Evolutionary conservation across 2,329 filamentous ascomycete genomes (phyloP), one percentile per base, ranked within the genome.

Genomic region (Chrysoporthe cubensis): DNA sequence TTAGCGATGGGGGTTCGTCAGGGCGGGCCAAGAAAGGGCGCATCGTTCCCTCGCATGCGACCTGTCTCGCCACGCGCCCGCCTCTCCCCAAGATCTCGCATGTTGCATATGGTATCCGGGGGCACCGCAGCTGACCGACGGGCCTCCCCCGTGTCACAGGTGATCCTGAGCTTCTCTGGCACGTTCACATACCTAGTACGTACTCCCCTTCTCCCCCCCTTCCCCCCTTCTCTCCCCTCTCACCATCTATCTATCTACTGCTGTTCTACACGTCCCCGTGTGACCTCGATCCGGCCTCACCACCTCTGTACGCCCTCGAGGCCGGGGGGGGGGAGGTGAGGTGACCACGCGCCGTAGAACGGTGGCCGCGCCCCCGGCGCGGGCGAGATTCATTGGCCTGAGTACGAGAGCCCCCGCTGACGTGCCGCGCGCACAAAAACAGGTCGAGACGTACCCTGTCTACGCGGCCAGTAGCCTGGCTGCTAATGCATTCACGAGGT

Each of bases 171-270:
- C 42, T 97, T 93, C 79, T 90, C 88, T 66, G 93, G 93, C 64
- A 88, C 96, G 72, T 97, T 97, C 78, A 96, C 93, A 14, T 97
- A 96, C 80, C 82, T 96, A 71, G 93, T 95, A 78, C 80, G 83
- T 82, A 65, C 50, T 11, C 54, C 58, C 44, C 52, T 42, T 42
- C 11, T 1, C 18, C 32, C 34, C 37, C 61, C 7, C 34, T 7
- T 34, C 8, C 11, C n/a, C 1, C 1, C 46, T n/a, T n/a, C 2
- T 34, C 42, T 37, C 34, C 16, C 2, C 11, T 37, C 60, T 44
- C 40, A 21, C 14, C 54, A 26, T 52, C 26, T 58, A 16, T 59
- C 21, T 56, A 32, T 21, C 52, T 34, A 34, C 26, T 42, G 26
- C 43, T 64, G 52, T n/a, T 60, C 34, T 56, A 59, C 60, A 43